phyloP scores from a whole-genome alignment of 1,284 basidiomycete species.

The Irpex sp. region DNA sequence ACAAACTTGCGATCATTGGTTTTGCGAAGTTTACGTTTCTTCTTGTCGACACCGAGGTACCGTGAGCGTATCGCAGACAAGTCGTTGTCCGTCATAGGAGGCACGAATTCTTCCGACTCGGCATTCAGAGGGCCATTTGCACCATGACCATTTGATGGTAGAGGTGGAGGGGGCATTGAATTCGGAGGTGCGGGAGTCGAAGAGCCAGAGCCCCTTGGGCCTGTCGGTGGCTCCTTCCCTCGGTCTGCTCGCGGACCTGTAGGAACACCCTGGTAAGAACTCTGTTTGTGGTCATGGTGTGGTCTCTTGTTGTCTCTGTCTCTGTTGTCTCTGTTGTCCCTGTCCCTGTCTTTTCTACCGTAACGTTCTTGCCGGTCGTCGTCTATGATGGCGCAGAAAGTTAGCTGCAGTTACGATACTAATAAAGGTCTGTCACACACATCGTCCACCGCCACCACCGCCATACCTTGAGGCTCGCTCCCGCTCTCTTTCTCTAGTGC shows the following conservation, averaged over 20 bases:
- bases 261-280: slow-evolving; percentile 55
- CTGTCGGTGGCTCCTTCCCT: slow-evolving; percentile 34
- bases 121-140: slow-evolving; percentile 19
- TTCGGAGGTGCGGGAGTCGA: slow-evolving; percentile 27
- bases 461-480: slow-evolving; percentile 35
- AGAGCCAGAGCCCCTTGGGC: slow-evolving; percentile 28
- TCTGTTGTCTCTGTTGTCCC: slow-evolving; percentile 27
- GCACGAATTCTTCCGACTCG: slow-evolving; percentile 48
- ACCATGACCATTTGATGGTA: slow-evolving; percentile 24
- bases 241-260: slow-evolving; percentile 84
- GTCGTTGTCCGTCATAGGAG: slow-evolving; percentile 73
- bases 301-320: slow-evolving; percentile 21
- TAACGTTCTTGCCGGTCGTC: slow-evolving; percentile 55
- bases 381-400: slow-evolving; percentile 37
- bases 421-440: slow-evolving; percentile 32
- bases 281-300: slow-evolving; percentile 19
- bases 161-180: slow-evolving; percentile 46
- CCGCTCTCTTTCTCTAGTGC: slow-evolving; percentile 39
- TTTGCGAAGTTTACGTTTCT: slow-evolving; percentile 91
- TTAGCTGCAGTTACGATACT: slow-evolving; percentile 7
- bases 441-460: slow-evolving; percentile 37
- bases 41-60: slow-evolving; percentile 88
- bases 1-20: slow-evolving; percentile 95
- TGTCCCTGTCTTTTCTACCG: slow-evolving; percentile 17
- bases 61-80: slow-evolving; percentile 78